Evolutionary conservation across 129 eudicot genomes (phyloP).

Genomic region (Flaveria sonorensis): DNA sequence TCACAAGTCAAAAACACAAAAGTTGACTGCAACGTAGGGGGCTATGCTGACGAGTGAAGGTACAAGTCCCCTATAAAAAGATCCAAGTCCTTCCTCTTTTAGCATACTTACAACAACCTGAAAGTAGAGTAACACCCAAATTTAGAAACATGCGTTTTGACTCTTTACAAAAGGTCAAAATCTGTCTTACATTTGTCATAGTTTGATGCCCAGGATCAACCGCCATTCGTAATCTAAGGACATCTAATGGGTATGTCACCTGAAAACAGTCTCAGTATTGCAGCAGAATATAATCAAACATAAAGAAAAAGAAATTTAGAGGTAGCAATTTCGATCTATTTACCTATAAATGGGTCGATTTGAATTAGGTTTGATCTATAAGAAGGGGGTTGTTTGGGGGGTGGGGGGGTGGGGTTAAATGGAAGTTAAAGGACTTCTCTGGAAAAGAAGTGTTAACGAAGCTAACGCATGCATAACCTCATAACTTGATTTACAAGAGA

Average conservation of each 20-base stretch:
- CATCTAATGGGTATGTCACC: constrained; percentile 97
- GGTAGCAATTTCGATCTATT: background rate
- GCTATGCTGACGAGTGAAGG: constrained; percentile 97
- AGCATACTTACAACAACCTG: constrained; percentile 88
- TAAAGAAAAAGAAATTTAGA: background rate
- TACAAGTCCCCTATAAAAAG: constrained; percentile 89
- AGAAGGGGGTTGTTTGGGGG: background rate
- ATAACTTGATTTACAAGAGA: background rate
- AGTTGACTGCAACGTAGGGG: constrained; percentile 97
- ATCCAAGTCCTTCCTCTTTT: constrained; percentile 84
- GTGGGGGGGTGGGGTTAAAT: too few relatives aligned
- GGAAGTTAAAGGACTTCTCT: background rate
- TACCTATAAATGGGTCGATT: background rate
- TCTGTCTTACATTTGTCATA: constrained; percentile 62
- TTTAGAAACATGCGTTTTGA: constrained; percentile 7
- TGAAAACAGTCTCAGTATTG: constrained; percentile 38
- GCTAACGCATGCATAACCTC: background rate
- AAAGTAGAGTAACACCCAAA: constrained; percentile 14
- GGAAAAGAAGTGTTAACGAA: background rate
- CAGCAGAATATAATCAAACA: constrained; percentile 2
- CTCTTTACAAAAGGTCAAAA: background rate
- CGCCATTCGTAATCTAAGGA: constrained; percentile 87
- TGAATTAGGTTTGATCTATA: background rate
- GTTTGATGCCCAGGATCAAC: constrained; percentile 93
- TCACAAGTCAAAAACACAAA: constrained; percentile 98